Evolutionary conservation across 2,329 filamentous ascomycete species (phyloP), one percentile per base, ranked within the genome.

Genomic region (Dactylonectria estremocensis): DNA sequence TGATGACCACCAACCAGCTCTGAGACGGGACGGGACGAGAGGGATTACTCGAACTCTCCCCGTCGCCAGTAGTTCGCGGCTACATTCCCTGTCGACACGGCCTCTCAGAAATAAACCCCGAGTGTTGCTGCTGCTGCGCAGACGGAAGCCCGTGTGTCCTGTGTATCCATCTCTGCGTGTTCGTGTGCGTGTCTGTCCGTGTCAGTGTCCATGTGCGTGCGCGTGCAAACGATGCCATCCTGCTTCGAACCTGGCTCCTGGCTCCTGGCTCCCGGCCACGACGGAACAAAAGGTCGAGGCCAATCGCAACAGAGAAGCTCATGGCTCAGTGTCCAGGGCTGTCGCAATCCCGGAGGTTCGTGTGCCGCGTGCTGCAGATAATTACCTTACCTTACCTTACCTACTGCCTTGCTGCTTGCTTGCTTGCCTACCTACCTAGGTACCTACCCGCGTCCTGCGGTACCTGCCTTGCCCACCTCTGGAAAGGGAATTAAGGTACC

Each of bases 221-320:
- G 16, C 35, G 50, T 31, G 16, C 33, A 52, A 31, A 37, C 28
- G 50, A 53, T 53, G 31, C 28, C 50, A 35, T 53, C 4, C 31
- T 53, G 50, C 50, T 33, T 20, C 18, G 16, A 53, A 53, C 50
- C 50, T 22, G 50, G 50, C 50, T 53, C 50, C 49, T 20, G 49
- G 49, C 4, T 52, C 28, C 18, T 46, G 18, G 45, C 45, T 46
- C 45, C 45, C 20, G 18, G 45, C 22, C 45, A 18, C 45, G 10
- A 46, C 45, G 45, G 18, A 20, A 20, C 45, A 9, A 3, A 46
- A 46, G 31, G n/a, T 53, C 50, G 31, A 35, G 50, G 50, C 50
- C 50, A 53, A 53, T 53, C 50, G 50, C 50, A 33, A 53, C 50
- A 53, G 50, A 20, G 45, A 53, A n/a, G 20, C 45, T 46, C 31